Evolutionary conservation across 768 basidiomycete species (phyloP).

Genomic region (Mycena rosella): DNA sequence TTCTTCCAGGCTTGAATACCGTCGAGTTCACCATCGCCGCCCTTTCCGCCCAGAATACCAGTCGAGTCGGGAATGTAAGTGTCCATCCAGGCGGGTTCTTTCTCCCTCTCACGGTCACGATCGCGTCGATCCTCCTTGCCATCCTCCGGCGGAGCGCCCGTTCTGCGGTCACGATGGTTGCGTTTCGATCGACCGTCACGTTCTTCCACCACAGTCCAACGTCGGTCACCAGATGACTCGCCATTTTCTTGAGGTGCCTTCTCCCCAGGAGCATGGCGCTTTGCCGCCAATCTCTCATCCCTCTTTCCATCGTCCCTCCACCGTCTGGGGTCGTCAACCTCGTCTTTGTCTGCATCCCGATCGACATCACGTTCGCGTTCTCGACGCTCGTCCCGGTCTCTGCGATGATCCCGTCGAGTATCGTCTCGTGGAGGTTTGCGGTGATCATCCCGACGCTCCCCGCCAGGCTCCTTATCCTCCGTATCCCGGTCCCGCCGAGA

Average conservation of each 20-base stretch:
- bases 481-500: constrained; percentile 62
- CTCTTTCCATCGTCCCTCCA: constrained; percentile 89
- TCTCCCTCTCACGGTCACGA: constrained; percentile 78
- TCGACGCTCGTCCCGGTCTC: constrained; percentile 43
- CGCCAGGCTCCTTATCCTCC: constrained; percentile 45
- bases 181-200: constrained; percentile 76
- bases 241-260: constrained; percentile 53
- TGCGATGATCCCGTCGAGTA: constrained; percentile 47
- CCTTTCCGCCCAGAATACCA: constrained; percentile 75
- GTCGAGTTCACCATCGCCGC: constrained; percentile 76
- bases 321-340: constrained; percentile 75
- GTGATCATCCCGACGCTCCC: constrained; percentile 52
- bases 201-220: constrained; percentile 76
- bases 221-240: constrained; percentile 63
- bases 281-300: constrained; percentile 77
- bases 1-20: constrained; percentile 92
- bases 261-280: constrained; percentile 50
- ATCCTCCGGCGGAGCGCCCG: constrained; percentile 55
- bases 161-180: constrained; percentile 68
- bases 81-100: constrained; percentile 95
- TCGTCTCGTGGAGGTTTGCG: constrained; percentile 42
- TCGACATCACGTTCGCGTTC: constrained; percentile 53
- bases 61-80: constrained; percentile 78
- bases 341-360: constrained; percentile 59
- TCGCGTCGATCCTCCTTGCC: constrained; percentile 61